Percentiles rank a stretch among this genome's conserved stretches.
These are phyloP conservation scores for Exobasidium rhododendri DNA, from an alignment of 1,284 basidiomycete species.

Conservation along the genomic window DNA sequence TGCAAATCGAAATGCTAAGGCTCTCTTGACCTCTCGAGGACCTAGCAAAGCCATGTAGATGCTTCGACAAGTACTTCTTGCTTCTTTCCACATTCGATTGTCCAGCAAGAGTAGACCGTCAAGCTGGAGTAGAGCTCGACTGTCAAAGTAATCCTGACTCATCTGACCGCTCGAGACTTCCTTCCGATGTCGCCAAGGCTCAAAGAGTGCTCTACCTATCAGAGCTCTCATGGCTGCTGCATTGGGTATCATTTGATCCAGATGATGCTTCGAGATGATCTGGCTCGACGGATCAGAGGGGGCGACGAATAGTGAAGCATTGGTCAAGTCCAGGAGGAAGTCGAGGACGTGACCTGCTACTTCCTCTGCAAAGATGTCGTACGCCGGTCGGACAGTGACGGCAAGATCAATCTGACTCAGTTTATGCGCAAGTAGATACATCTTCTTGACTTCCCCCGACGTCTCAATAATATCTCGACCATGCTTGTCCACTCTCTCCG, in stretches of 20 bases:
- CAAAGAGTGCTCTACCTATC: conserved; percentile 32
- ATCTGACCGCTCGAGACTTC: conserved; percentile 26
- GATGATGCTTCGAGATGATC: conserved; percentile 11
- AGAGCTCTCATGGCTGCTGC: conserved; percentile 30
- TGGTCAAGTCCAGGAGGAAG: conserved; percentile 46
- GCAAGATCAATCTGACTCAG: conserved; percentile 86
- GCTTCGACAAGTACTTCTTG: conserved; percentile 71
- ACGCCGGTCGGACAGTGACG: conserved; percentile 80
- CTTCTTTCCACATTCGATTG: conserved; percentile 50
- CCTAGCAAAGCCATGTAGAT: conserved; percentile 75
- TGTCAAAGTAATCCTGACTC: conserved; percentile 42
- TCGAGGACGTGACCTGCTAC: conserved; percentile 61
- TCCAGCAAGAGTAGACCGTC: conserved; percentile 50
- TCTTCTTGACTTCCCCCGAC: conserved; percentile 65
- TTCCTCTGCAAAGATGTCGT: conserved; percentile 87
- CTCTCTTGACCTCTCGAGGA: conserved; percentile 68
- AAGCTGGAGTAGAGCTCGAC: conserved; percentile 34
- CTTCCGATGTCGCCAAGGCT: conserved; percentile 30
- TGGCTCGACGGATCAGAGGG: not conserved
- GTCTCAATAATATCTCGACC: conserved; percentile 84
- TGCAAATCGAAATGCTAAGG: conserved; percentile 57
- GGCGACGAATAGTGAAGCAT: conserved; percentile 36
- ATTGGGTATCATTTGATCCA: conserved; percentile 25
- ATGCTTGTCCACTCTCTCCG: conserved; percentile 69
- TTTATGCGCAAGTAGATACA: conserved; percentile 75